Evolutionary conservation across 2,329 filamentous ascomycete genomes (phyloP), one percentile per base, ranked within the genome.

Genomic region (Fusarium bulbicola): DNA sequence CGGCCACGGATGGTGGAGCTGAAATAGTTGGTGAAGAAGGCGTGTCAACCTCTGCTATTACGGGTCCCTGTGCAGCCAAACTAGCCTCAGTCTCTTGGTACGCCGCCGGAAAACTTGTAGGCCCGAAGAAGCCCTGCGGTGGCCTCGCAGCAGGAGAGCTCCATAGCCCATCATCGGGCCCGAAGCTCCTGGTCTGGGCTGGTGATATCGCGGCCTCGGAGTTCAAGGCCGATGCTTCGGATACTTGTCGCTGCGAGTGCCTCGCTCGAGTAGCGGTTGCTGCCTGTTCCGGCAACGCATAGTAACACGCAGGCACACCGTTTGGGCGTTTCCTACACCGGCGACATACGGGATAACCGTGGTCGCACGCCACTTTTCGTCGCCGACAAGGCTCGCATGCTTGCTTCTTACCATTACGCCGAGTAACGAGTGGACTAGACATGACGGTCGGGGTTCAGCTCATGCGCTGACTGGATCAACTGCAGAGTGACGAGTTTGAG

Each of bases 11-110:
- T 20, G 46, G 57, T 2, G 36, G 46, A 42, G n/a, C 21, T 6
- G 46, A 11, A 4, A 42, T 20, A 3, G 13, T 20, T 3, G 28
- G 46, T 9, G 58, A 56, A n/a, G 24, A 15, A 16, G 45, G 18
- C 15, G 2, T 11, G 2, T 30, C 4, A 2, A 9, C 9, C 0
- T 6, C 37, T 21, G 16, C 8, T 1, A n/a, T 6, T 8, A 4
- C 2, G 9, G 21, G 45, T 0, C n/a, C 26, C 21, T 28, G 46
- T 1, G 58, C n/a, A 18, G 36, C 36, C 13, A 60, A 16, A 56
- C 7, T 56, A 7, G 46, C 37, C 18, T 60, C 58, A 6, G 58
- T 60, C 36, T 60, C 58, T 24, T n/a, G 21, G 12, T 60, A 60
- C 1, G 58, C 58, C 1, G 36, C 58, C 4, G 58, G 36, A 3